Conservation (phyloP, 495 filamentous ascomycete species). For the Podospora pseudocomata region DNA sequence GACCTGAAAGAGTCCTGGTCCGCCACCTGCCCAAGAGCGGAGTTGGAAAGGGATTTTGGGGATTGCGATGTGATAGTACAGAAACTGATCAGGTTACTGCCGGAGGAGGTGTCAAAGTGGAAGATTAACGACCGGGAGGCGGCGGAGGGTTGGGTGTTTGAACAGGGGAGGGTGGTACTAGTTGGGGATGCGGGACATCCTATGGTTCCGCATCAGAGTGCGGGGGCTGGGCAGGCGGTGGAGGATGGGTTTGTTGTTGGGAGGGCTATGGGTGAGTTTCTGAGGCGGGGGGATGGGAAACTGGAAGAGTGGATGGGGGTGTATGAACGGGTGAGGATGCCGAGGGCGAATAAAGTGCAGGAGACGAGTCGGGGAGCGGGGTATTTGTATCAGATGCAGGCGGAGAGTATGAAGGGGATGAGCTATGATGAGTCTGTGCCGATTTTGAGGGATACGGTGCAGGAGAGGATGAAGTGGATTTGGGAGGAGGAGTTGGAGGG, state of each 20-base stretch:
- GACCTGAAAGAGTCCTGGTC: constrained; percentile 37
- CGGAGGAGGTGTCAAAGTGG: constrained; percentile 39
- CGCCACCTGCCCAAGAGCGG: constrained; percentile 29
- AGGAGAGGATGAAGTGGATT: constrained; percentile 36
- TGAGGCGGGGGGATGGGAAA: constrained; percentile 10
- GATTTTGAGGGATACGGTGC: constrained; percentile 25
- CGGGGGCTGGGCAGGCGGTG: constrained; percentile 38
- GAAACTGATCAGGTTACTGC: constrained; percentile 28
- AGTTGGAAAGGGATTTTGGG: constrained; percentile 38
- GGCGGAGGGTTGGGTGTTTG: constrained; percentile 35
- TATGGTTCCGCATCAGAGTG: constrained; percentile 23
- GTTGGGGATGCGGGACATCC: constrained; percentile 43
- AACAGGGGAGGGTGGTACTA: constrained; percentile 32
- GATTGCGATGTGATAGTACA: constrained; percentile 29
- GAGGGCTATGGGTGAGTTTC: constrained; percentile 31
- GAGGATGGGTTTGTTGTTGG: constrained; percentile 42
- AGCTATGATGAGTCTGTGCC: constrained; percentile 32
- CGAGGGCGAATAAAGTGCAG: constrained; percentile 39
- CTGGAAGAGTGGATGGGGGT: constrained; percentile 33
- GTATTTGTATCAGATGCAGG: constrained; percentile 37
- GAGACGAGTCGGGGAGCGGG: constrained; percentile 36
- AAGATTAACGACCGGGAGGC: constrained; percentile 41
- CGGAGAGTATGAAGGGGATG: constrained; percentile 30
- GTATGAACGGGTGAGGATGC: constrained; percentile 41
- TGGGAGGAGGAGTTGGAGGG: constrained; percentile 36